Evolutionary conservation across 179 eudicot genomes (phyloP).

Genomic region (Beta corolliflora): DNA sequence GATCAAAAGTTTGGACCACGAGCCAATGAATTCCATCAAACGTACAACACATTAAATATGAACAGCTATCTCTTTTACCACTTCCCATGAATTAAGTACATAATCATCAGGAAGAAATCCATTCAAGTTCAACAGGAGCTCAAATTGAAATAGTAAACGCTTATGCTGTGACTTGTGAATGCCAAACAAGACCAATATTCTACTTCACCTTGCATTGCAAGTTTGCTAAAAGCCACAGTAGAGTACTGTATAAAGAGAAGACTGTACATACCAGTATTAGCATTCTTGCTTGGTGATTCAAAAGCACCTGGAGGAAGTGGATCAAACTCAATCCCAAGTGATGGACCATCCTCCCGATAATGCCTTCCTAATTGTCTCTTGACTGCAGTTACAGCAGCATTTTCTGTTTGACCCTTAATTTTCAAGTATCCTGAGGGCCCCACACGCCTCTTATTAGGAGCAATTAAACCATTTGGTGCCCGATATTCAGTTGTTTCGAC

Average conservation of each 20-base stretch:
- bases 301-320: too few relatives aligned
- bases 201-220: not conserved
- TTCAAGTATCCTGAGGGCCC: too few relatives aligned
- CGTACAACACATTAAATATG: not conserved
- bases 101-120: not conserved
- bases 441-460: too few relatives aligned
- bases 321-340: too few relatives aligned
- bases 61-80: slow-evolving; percentile 9
- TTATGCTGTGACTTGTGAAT: not conserved
- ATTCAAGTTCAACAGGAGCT: not conserved
- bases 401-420: too few relatives aligned
- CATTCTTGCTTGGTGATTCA: too few relatives aligned
- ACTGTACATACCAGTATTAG: slow-evolving; percentile 42
- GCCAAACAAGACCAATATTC: slow-evolving; percentile 4
- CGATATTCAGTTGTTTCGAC: slow-evolving; percentile 44
- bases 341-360: too few relatives aligned
- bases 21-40: not conserved
- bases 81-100: not conserved
- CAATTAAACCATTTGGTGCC: too few relatives aligned
- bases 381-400: too few relatives aligned
- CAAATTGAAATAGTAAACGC: not conserved
- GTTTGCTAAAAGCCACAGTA: not conserved
- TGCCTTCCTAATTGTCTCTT: too few relatives aligned
- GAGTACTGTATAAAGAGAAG: not conserved
- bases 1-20: not conserved